Conservation (phyloP, 202 grass and related monocot genomes). For the Musa balbisiana region DNA sequence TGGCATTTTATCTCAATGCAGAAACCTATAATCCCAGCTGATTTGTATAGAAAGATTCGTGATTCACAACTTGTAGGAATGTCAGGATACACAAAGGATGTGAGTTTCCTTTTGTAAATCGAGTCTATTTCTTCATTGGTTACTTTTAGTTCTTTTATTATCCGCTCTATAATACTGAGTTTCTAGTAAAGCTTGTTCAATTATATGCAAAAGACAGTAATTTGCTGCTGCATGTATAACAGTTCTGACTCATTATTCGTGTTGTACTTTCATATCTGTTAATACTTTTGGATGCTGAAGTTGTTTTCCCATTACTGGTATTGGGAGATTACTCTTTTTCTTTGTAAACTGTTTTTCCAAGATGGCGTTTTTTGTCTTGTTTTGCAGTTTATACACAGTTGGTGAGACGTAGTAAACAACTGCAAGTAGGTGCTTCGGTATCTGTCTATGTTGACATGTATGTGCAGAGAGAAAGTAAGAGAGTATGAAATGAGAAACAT, state of each 20-base stretch:
- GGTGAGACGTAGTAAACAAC: background rate
- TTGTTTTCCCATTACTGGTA: background rate
- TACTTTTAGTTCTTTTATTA: constrained; percentile 4
- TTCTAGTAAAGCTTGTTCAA: background rate
- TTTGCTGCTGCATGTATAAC: background rate
- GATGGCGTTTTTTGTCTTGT: background rate
- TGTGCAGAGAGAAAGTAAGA: too few relatives aligned
- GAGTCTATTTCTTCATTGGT: background rate
- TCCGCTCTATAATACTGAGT: background rate
- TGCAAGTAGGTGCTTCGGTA: background rate
- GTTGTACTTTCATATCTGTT: background rate
- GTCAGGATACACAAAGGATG: constrained; percentile 87
- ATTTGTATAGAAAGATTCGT: constrained; percentile 69
- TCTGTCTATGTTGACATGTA: too few relatives aligned
- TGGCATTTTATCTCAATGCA: constrained; percentile 31
- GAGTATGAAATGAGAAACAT: too few relatives aligned
- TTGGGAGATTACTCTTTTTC: background rate
- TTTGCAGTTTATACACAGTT: background rate
- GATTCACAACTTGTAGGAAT: constrained; percentile 81
- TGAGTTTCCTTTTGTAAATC: constrained; percentile 19
- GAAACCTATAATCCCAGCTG: constrained; percentile 80
- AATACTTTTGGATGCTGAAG: background rate
- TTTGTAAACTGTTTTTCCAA: background rate
- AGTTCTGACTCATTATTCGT: background rate
- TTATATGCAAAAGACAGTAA: background rate